These are phyloP conservation scores for Croton laevigatus DNA, from an alignment of 441 rosid genomes.

Conservation along the genomic window DNA sequence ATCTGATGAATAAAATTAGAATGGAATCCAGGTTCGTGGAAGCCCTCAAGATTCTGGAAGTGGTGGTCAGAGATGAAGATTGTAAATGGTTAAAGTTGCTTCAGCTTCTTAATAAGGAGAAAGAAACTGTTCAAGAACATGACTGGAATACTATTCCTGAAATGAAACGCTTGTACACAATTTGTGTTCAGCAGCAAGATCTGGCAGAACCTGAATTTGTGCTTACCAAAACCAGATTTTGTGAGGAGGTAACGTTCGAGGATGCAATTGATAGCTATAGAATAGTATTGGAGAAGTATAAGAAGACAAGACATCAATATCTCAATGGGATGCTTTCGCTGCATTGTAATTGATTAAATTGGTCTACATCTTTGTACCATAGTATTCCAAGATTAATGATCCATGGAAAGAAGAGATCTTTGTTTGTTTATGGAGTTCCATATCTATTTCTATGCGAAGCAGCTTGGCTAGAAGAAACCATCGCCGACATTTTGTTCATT, in stretches of 20 bases:
- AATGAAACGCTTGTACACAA: constrained; percentile 22
- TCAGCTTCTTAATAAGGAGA: constrained; percentile 28
- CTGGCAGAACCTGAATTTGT: constrained; percentile 32
- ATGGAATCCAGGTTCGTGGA: constrained; percentile 30
- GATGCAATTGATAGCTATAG: constrained; percentile 32
- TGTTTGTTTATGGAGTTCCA: background rate
- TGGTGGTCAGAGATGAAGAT: constrained; percentile 28
- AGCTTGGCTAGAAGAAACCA: background rate
- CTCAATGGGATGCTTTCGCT: constrained; percentile 52
- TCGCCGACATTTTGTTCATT: background rate
- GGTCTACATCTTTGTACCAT: background rate
- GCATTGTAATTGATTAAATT: constrained; percentile 25
- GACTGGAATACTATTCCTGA: constrained; percentile 15
- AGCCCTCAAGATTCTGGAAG: constrained; percentile 31
- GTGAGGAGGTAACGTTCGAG: constrained; percentile 37
- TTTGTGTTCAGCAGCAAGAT: constrained; percentile 27
- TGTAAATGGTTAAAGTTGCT: constrained; percentile 45
- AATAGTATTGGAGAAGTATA: constrained; percentile 39
- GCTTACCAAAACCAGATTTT: constrained; percentile 38
- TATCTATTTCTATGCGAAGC: background rate
- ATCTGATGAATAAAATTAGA: constrained; percentile 36
- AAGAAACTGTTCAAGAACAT: constrained; percentile 17
- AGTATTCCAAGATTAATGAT: background rate
- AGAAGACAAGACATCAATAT: constrained; percentile 48
- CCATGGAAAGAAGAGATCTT: background rate